These are phyloP conservation scores for Warburgia ugandensis DNA, from an alignment of 164 flowering plant genomes.

Conservation along the genomic window DNA sequence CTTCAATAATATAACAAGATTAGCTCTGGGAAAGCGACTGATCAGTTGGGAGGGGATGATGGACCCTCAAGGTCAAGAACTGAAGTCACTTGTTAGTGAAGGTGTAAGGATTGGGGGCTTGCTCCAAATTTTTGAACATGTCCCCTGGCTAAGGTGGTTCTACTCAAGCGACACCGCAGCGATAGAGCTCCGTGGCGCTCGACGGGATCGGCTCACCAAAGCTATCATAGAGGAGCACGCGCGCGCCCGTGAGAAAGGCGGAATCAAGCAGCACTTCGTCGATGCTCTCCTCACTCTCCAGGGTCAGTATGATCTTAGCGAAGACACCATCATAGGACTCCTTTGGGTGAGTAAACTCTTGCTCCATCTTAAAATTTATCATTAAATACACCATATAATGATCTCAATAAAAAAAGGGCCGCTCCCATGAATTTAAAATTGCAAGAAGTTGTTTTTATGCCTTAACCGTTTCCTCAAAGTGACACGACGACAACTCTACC, in stretches of 20 bases:
- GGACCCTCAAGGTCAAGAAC: conserved; percentile 41
- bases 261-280: conserved; percentile 44
- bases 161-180: conserved; percentile 40
- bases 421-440: no score
- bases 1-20: conserved; percentile 52
- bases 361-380: no score
- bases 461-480: no score
- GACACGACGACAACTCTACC: no score
- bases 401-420: no score
- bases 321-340: conserved; percentile 47
- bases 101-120: conserved; percentile 36
- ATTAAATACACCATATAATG: no score
- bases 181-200: conserved; percentile 29
- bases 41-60: conserved; percentile 35
- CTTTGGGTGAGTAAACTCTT: conserved; percentile 48
- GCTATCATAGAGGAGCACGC: conserved; percentile 57
- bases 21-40: conserved; percentile 48
- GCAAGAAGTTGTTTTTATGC: no score
- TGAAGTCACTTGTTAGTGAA: conserved; percentile 35
- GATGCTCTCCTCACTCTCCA: conserved; percentile 54
- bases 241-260: conserved; percentile 27
- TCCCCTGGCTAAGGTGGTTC: conserved; percentile 48
- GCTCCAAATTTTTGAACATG: conserved; percentile 36
- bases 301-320: conserved; percentile 45
- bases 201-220: conserved; percentile 37